A percentile compares a stretch with the other conserved stretches of the same genome.
Evolutionary conservation across 2,329 filamentous ascomycete genomes (phyloP).

Genomic region (Arthrobotrys sphaeroides): DNA sequence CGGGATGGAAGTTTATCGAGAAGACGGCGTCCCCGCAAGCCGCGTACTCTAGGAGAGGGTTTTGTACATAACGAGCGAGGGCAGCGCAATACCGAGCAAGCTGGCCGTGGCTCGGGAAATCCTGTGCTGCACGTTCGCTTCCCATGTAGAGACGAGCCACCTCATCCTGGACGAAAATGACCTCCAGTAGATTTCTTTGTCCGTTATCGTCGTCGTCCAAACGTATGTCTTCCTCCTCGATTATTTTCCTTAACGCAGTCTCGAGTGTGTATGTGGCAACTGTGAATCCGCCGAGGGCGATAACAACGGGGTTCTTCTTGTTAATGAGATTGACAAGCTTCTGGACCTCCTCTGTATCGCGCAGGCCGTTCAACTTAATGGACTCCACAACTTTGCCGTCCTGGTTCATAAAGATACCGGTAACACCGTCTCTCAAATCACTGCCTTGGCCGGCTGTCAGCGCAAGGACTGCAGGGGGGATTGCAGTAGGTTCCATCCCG

Average conservation of each 20-base stretch:
- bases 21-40: conserved; percentile 86
- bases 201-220: conserved; percentile 77
- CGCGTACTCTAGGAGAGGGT: conserved; percentile 95
- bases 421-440: conserved; percentile 77
- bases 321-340: conserved; percentile 81
- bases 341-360: conserved; percentile 73
- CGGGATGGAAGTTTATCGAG: conserved; percentile 86
- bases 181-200: conserved; percentile 80
- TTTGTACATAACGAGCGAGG: conserved; percentile 90
- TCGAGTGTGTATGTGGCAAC: conserved; percentile 86
- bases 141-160: conserved; percentile 96
- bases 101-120: conserved; percentile 81
- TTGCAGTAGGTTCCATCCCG: background rate
- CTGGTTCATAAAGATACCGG: conserved; percentile 93
- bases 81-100: conserved; percentile 89
- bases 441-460: conserved; percentile 86
- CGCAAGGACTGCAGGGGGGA: conserved; percentile 83
- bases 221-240: conserved; percentile 72
- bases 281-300: conserved; percentile 87
- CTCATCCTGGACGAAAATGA: conserved; percentile 93
- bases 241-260: conserved; percentile 79
- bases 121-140: conserved; percentile 78
- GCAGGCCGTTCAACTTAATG: conserved; percentile 83
- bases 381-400: conserved; percentile 89
- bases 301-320: conserved; percentile 84